Evolutionary conservation across 1,139 yeast species (phyloP), one percentile per base, ranked within the genome.

Genomic region (Geotrichum phurueaensis): DNA sequence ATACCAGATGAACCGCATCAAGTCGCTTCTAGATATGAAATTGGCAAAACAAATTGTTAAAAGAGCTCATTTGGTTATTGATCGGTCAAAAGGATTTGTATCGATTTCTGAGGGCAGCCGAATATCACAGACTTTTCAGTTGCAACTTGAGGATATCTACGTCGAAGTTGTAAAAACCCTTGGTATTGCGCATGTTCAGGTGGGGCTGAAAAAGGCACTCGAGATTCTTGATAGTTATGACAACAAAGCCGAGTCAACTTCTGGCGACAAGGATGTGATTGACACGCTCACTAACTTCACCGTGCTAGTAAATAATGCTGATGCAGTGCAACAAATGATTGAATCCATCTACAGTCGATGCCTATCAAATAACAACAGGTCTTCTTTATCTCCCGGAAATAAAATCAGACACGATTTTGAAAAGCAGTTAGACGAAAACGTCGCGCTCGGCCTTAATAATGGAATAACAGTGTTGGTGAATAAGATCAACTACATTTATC

Each of bases 271-370:
- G 2, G 59, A 62, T 15, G 64, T 63, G n/a, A 87, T 88, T 10
- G 94, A 88, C 66, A 98, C 99, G 0, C 78, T 94, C 58, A 88
- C 88, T 0, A 82, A 88, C 59, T 94, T 94, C 69, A 87, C 95
- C 23, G 97, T 91, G 70, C 78, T 94, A 64, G 95, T 94, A 51
- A 94, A 91, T 67, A 85, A 90, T 67, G 98, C 97, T 6, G 99
- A 94, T 71, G 76, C 91, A 64, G 89, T 94, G 36, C 87, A 90
- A 68, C 97, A 92, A 71, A 89, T 94, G 96, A 77, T 91, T 52
- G 92, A 89, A 10, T 33, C 39, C 4, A 33, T 33, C 9, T 33
- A 33, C 39, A 33, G n/a, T 15, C 39, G 39, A 10, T 33, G 39
- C 39, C 4, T 33, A 13, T 33, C 9, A 10, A 33, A 33, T 3